A percentile compares a stretch with the other conserved stretches of the same genome.
Evolutionary conservation across 2,329 filamentous ascomycete species (phyloP).

Genomic region (Knufia fluminis): DNA sequence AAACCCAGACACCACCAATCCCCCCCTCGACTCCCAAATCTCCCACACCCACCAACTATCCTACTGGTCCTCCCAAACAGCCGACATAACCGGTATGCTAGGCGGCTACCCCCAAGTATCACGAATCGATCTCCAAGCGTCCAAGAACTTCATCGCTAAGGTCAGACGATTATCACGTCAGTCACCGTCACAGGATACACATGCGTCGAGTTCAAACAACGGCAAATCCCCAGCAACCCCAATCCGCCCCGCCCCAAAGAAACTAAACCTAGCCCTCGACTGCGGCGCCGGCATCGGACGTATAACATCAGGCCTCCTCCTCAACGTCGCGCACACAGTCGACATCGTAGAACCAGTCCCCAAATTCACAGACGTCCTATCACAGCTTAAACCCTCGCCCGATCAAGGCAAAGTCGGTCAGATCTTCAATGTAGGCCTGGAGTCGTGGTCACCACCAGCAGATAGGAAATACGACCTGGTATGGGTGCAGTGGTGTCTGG

Average conservation of each 20-base stretch:
- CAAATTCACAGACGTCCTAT: conserved; percentile 63
- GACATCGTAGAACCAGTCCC: conserved; percentile 78
- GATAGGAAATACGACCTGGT: conserved; percentile 61
- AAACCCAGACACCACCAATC: background rate
- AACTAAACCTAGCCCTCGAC: conserved; percentile 39
- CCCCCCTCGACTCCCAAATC: conserved; percentile 26
- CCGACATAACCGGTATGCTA: conserved; percentile 63
- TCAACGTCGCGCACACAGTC: conserved; percentile 58
- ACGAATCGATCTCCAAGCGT: conserved; percentile 62
- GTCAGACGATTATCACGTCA: conserved; percentile 41
- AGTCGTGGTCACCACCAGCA: conserved; percentile 52
- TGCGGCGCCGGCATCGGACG: conserved; percentile 68
- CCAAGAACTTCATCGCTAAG: conserved; percentile 59
- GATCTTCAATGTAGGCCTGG: conserved; percentile 64
- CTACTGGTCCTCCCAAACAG: conserved; percentile 32
- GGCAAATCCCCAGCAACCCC: no score
- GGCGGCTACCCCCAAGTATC: conserved; percentile 63
- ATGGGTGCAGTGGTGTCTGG: conserved; percentile 86
- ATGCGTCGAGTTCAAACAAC: background rate
- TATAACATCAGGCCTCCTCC: conserved; percentile 68
- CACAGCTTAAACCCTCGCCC: conserved; percentile 5
- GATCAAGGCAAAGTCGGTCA: conserved; percentile 39
- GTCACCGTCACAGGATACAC: no score
- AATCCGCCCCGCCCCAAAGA: no score
- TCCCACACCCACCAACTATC: conserved; percentile 29